Evolutionary conservation across 192 early-diverging fungal genomes (phyloP).

Genomic region (Coemansia sp.): DNA sequence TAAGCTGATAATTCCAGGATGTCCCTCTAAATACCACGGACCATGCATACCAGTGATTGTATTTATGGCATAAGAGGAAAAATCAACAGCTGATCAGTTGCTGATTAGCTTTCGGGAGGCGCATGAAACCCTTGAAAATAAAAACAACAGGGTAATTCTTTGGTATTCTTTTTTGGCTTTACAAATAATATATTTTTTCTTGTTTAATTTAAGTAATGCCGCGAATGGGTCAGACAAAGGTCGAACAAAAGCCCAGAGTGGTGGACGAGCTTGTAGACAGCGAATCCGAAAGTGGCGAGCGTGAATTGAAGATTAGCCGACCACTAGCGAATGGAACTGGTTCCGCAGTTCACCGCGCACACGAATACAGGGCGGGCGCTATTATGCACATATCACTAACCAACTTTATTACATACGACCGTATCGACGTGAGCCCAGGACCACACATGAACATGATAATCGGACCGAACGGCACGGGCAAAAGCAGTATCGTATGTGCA

Average conservation of each 20-base stretch:
- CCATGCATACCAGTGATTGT: too few relatives aligned
- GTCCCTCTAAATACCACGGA: too few relatives aligned
- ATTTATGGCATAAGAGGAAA: too few relatives aligned
- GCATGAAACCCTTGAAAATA: too few relatives aligned
- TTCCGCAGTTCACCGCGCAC: not conserved
- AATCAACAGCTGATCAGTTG: too few relatives aligned
- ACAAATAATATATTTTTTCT: not conserved
- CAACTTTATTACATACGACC: conserved; percentile 97
- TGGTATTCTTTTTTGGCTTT: not conserved
- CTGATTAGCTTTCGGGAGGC: too few relatives aligned
- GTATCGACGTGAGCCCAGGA: conserved; percentile 81
- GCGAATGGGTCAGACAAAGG: not conserved
- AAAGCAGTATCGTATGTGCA: conserved; percentile 93
- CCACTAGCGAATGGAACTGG: not conserved
- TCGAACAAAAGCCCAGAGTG: not conserved
- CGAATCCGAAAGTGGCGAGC: not conserved
- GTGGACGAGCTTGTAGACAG: not conserved
- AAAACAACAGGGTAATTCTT: too few relatives aligned
- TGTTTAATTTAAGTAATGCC: not conserved
- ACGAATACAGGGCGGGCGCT: conserved; percentile 28
- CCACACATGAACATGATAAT: conserved; percentile 98
- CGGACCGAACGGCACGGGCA: conserved; percentile 96
- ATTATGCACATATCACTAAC: conserved; percentile 43
- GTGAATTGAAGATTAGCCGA: not conserved
- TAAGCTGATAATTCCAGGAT: too few relatives aligned